These are phyloP conservation scores for Lactuca saligna DNA, from an alignment of 129 eudicot species.

Conservation along the genomic window DNA sequence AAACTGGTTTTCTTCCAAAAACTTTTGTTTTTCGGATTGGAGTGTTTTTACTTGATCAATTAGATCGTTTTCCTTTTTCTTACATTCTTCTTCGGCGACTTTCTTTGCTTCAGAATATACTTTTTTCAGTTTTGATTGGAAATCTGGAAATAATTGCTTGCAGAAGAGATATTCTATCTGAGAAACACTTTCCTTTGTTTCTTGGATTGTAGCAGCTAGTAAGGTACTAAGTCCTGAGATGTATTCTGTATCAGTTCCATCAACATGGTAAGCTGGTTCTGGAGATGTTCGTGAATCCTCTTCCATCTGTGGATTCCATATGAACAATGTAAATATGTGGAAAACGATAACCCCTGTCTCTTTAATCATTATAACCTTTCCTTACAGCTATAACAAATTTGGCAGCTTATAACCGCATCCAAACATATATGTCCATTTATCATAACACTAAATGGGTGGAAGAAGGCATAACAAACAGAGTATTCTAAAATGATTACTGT, in stretches of 20 bases:
- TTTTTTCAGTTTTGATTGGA: conserved; percentile 56
- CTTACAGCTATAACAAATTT: neutral
- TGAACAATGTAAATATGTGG: conserved; percentile 2
- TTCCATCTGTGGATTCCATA: conserved; percentile 50
- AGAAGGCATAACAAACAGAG: neutral
- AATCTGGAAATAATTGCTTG: conserved; percentile 72
- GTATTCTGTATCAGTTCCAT: conserved; percentile 57
- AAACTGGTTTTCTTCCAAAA: conserved; percentile 49
- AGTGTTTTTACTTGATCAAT: conserved; percentile 50
- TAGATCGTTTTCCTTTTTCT: conserved; percentile 57
- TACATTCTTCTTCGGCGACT: conserved; percentile 63
- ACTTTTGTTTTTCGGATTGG: conserved; percentile 48
- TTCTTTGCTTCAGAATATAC: conserved; percentile 59
- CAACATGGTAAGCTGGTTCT: conserved; percentile 35
- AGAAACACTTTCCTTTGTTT: conserved; percentile 80
- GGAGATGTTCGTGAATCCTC: conserved; percentile 34
- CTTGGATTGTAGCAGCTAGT: conserved; percentile 86
- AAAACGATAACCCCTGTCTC: neutral
- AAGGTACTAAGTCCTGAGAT: conserved; percentile 73
- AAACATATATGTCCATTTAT: neutral
- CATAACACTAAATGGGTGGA: neutral
- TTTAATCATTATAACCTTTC: neutral
- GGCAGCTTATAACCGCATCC: neutral
- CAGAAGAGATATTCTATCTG: conserved; percentile 89
- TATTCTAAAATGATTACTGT: neutral